Evolutionary conservation across 2,329 filamentous ascomycete species (phyloP), one percentile per base, ranked within the genome.

Genomic region (Venturiaceae sp.): DNA sequence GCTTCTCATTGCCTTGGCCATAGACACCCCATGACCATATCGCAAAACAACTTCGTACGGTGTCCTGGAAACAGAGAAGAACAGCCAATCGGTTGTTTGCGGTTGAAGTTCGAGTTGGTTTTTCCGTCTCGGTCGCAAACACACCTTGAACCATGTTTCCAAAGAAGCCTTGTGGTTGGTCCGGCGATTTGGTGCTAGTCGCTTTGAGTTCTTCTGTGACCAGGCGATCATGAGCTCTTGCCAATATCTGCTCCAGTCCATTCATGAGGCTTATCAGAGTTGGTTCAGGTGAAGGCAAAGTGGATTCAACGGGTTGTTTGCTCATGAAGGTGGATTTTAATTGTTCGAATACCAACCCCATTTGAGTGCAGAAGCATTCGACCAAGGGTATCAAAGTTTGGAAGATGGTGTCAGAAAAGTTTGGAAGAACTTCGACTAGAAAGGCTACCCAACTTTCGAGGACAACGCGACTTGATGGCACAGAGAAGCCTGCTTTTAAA

Each of bases 11-110:
- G 65, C 86, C 84, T 30, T 77, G 77, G 2, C 81, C 81, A 67
- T 86, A 83, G 5, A 88, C 81, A 14, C 82, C 90, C 92, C 94
- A 99, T 0, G 89, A 88, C 94, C 95, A 99, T 56, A 99, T 96
- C 13, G 80, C 84, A 69, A 95, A 95, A 71, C 92, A 96, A 54
- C 95, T 88, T 26, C 90, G 84, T 60, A 97, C 90, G 1, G 92
- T 90, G 69, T 99, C 95, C 71, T 97, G 92, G 69, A 99, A 96
- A 11, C 92, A 95, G n/a, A 99, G 79, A 46, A 96, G 80, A 21
- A 99, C 92, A 0, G 94, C 97, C 23, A 99, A 79, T 50, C 92
- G 84, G 65, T 94, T 92, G 67, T 97, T 99, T 8, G 92, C 91
- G n/a, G 89, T 91, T 7, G 86, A 84, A 60, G 86, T 90, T 53